Evolutionary conservation across 371 early-diverging fungal species (phyloP), one percentile per base, ranked within the genome.

Genomic region (Lichtheimia ramosa): DNA sequence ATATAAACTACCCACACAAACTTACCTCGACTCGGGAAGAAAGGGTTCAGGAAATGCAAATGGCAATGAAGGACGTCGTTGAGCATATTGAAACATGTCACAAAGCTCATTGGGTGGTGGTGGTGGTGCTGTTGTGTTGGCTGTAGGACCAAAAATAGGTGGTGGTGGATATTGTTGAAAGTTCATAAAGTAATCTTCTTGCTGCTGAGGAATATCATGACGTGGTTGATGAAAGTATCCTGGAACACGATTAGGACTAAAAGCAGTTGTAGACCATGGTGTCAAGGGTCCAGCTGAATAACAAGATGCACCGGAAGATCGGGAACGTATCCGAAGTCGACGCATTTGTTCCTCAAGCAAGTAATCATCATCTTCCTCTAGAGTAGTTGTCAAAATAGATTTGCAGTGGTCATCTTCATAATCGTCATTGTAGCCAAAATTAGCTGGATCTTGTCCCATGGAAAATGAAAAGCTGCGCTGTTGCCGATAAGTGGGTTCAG

Each of bases 381-480:
- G 63, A 75, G 76, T 81, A 5, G 77, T 70, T 41, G 51, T 25
- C 15, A 59, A 40, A 12, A 40, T 46, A 46, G 46, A 46, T 46
- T 46, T 46, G 46, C 46, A 18, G 46, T 21, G n/a, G 46, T 23
- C 25, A 49, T 59, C 61, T 39, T 77, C 70, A 23, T 70, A 63
- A 20, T 65, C 66, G 46, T 77, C 75, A 52, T 67, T 69, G 46
- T 80, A 80, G 3, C 77, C 80, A 58, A 79, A 79, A 43, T 66
- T 69, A 1, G 74, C 54, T 8, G 73, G 70, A 49, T 77, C 75
- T 52, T 80, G 77, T 8, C 81, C 81, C 68, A 80, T 73, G 2
- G 81, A 77, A 54, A 77, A 80, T 8, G 81, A 80, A 6, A 77
- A 49, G 56, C 81, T 80, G 23, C 81, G 75, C 3, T 80, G 81